Base-by-base conservation (phyloP, 805 yeast genomes). In the Myxozyma lipomycoides region DNA sequence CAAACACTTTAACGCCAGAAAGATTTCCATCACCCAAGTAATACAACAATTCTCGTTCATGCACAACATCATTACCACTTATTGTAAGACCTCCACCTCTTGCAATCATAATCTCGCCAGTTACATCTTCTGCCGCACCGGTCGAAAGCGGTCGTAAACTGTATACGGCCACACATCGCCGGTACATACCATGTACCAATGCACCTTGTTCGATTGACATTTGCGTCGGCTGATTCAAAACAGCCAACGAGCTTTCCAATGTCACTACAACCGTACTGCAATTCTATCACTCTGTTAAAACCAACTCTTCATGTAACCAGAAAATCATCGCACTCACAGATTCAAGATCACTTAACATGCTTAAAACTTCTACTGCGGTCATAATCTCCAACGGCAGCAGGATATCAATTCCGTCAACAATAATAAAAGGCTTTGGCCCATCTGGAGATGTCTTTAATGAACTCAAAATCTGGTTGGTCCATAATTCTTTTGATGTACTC, bases 41-140 rank as follows among this genome's bases (percentile, higher is more conserved):
- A 34, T 47, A 54, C 34, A 42, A 57, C 19, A 44, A 44, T 45
- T 54, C 58, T 2, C 45, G 30, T 23, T 39, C 48, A 18, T 40
- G 46, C 19, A 54, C 44, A 12, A 3, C 18, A 17, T 26, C 5
- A n/a, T 18, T 34, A 0, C 23, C 22, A 12, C 24, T 32, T 2
- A 18, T 40, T 18, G 24, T 46, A 15, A 32, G 18, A 6, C 52
- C 49, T 2, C 59, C 59, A 12, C 59, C 59, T 15, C 48, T 38
- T 15, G 46, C 38, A 19, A 52, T 45, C 23, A 55, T 19, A 10
- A 57, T 19, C 3, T 41, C n/a, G 9, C 61, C 61, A 4, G 60
- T 56, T 9, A 57, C 51, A 12, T 57, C 61, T 9, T 46, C 44
- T 1, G 61, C 60, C 17, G 30, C 30, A 3, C 61, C 61, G 2